Conservation (phyloP, 2,329 filamentous ascomycete genomes). For the Aspergillus sp. region DNA sequence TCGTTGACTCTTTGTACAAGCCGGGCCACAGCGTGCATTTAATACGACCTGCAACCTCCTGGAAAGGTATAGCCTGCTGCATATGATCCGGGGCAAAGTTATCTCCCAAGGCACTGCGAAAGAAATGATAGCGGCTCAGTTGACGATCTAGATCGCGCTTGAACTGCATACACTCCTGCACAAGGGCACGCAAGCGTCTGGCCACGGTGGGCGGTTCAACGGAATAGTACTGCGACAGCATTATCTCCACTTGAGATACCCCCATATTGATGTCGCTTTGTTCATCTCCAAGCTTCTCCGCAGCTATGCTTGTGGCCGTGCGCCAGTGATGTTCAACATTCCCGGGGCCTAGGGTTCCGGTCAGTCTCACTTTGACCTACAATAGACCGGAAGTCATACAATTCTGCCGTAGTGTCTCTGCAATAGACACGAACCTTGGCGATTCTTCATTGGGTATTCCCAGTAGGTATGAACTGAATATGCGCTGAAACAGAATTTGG, state of each 20-base stretch:
- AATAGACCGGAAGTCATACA: constrained; percentile 7
- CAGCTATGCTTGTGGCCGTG: constrained; percentile 21
- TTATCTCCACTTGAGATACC: constrained; percentile 3
- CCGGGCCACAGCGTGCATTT: constrained; percentile 18
- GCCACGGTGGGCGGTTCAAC: not conserved
- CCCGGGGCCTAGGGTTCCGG: constrained; percentile 11
- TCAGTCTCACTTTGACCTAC: not conserved
- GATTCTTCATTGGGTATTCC: not conserved
- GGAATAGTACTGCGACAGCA: not conserved
- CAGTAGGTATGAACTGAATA: not conserved
- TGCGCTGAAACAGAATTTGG: not conserved
- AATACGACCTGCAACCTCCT: not conserved
- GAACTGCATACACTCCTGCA: constrained; percentile 19
- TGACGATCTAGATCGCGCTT: constrained; percentile 25
- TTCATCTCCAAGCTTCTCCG: not conserved
- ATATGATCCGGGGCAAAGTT: constrained; percentile 11
- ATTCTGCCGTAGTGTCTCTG: not conserved
- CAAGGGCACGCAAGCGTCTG: constrained; percentile 9
- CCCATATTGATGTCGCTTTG: not conserved
- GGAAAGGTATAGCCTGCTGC: not conserved
- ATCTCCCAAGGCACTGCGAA: constrained; percentile 5
- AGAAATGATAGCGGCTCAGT: constrained; percentile 18
- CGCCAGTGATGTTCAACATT: constrained; percentile 23
- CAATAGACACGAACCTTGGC: not conserved
- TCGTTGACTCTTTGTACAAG: constrained; percentile 9